Base-by-base conservation (phyloP, 192 early-diverging fungal species). In the Coemansia sp. region DNA sequence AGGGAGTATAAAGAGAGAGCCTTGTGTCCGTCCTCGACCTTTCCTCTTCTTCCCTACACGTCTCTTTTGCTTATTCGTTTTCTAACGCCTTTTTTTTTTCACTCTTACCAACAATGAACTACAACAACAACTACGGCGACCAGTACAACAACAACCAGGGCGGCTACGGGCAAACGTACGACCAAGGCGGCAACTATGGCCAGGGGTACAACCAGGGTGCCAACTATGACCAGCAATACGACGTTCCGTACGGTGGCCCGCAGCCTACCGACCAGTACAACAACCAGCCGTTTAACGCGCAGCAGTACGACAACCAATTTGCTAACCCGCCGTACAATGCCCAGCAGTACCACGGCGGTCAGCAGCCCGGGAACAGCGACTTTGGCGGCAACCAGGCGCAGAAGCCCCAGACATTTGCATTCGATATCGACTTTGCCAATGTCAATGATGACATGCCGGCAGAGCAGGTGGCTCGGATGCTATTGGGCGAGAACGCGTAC, bases 101-200 rank as follows among this genome's bases (percentile, higher is more conserved):
- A 28, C 39, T 42, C 13, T 41, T 33, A 34, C 3, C 61, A 45
- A 11, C 61, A 28, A 62, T 62, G 61, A 62, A 35, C 61, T 45
- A 71, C 53, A 37, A 56, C 57, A 39, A 68, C 60, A 55, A 59
- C 67, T 47, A 68, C 38, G 58, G 59, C 36, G 31, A 66, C 64
- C 42, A 70, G 48, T 9, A 41, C 11, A 26, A 20, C 12, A 59
- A 25, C n/a, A n/a, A n/a, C n/a, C n/a, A n/a, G n/a, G n/a, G n/a
- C n/a, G n/a, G n/a, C n/a, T n/a, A n/a, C n/a, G n/a, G n/a, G n/a
- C n/a, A n/a, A n/a, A n/a, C n/a, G n/a, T n/a, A n/a, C n/a, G n/a
- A n/a, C 53, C 1, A 57, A 0, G 25, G 25, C 36, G 6, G 41
- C 18, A 35, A 43, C 65, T 42, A 59, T 12, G 36, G 48, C 16